phyloP scores from a whole-genome alignment of 192 early-diverging fungal genomes.

The Mortierella alpina region DNA sequence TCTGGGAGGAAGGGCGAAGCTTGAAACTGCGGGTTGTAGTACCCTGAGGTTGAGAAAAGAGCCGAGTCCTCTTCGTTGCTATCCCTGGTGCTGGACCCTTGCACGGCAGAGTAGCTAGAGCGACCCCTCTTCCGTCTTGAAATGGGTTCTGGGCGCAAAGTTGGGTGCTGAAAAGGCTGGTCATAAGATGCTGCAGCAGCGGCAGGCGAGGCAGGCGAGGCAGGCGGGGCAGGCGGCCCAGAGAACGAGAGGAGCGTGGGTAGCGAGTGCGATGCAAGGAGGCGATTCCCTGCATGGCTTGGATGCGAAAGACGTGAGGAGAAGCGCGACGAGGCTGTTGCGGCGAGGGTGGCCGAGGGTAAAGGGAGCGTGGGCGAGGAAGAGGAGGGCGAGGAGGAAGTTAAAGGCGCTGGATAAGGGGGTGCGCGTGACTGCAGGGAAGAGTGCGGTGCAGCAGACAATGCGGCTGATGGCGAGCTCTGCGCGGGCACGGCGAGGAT shows the following conservation, averaged over 20 bases:
- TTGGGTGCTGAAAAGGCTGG: neutral
- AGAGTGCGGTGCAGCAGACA: neutral
- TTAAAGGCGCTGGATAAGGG: neutral
- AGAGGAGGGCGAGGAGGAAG: constrained; percentile 1
- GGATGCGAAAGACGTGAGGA: too few relatives aligned
- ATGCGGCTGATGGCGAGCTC: neutral
- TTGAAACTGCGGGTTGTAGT: too few relatives aligned
- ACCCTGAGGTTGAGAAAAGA: too few relatives aligned
- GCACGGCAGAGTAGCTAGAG: neutral
- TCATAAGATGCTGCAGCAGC: neutral
- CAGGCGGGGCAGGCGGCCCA: too few relatives aligned
- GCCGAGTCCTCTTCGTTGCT: neutral
- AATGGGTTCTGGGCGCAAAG: constrained; percentile 1
- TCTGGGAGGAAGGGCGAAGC: too few relatives aligned
- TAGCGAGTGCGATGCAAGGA: too few relatives aligned
- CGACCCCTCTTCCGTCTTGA: constrained; percentile 27
- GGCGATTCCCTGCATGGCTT: too few relatives aligned
- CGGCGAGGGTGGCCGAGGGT: too few relatives aligned
- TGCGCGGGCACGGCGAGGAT: neutral
- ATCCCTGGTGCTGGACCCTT: neutral
- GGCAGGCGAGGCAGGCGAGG: too few relatives aligned
- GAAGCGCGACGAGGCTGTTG: neutral
- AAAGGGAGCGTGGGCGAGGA: neutral
- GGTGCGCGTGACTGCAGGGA: neutral
- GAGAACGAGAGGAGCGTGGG: too few relatives aligned